phyloP scores from a whole-genome alignment of 1,284 basidiomycete genomes.

The Grifola frondosa region DNA sequence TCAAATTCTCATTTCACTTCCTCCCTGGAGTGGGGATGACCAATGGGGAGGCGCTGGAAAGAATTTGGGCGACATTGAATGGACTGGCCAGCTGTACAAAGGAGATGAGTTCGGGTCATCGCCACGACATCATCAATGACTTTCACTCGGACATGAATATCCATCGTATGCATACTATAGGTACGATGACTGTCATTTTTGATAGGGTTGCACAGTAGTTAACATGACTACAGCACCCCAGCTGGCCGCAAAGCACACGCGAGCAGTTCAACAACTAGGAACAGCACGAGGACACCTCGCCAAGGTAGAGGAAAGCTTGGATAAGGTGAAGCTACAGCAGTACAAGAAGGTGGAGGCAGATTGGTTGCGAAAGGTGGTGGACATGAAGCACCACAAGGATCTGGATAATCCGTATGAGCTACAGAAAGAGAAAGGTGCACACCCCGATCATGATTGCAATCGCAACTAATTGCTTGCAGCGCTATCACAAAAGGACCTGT shows the following conservation, averaged over 20 bases:
- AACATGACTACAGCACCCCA: no score
- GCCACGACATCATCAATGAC: constrained; percentile 12
- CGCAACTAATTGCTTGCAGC: constrained; percentile 1
- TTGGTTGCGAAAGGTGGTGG: constrained; percentile 1
- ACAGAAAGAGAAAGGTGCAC: neutral
- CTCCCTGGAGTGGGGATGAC: constrained; percentile 6
- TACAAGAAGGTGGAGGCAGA: constrained; percentile 4
- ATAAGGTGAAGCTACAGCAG: neutral
- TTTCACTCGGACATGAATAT: constrained; percentile 7
- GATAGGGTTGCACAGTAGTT: no score
- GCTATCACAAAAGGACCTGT: constrained; percentile 2
- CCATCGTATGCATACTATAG: constrained; percentile 2
- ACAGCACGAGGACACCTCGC: neutral
- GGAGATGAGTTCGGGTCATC: constrained; percentile 11
- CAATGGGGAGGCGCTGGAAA: constrained; percentile 8
- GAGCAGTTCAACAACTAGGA: neutral
- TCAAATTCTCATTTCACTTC: constrained; percentile 7
- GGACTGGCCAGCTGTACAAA: constrained; percentile 1
- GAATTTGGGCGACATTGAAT: constrained; percentile 7
- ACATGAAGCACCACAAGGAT: neutral
- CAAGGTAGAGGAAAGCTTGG: neutral
- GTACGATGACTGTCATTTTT: no score
- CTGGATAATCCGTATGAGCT: constrained; percentile 11
- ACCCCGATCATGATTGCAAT: neutral
- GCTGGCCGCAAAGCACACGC: neutral